Conservation (phyloP, 306 rosid genomes). For the Canavalia gladiata region DNA sequence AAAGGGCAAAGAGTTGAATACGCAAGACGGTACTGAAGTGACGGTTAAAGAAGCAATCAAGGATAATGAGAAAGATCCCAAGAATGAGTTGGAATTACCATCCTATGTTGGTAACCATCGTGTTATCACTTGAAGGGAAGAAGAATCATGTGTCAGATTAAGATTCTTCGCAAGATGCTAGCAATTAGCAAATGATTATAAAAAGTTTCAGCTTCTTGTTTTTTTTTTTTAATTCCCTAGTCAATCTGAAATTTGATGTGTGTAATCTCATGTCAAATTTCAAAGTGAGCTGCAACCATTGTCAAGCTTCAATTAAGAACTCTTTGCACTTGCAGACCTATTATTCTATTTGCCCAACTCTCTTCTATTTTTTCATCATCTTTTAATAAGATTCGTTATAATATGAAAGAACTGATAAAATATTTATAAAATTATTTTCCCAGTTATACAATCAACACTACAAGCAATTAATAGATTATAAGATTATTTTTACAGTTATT, state of each 20-base stretch:
- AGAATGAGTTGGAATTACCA: conserved; percentile 52
- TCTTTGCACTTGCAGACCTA: neutral
- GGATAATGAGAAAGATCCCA: conserved; percentile 22
- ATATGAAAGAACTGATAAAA: neutral
- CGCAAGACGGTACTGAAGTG: neutral
- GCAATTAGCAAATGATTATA: neutral
- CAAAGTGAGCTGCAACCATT: neutral
- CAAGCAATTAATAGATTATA: too few species aligned
- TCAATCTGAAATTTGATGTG: neutral
- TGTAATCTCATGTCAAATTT: conserved; percentile 7
- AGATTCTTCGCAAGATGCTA: conserved; percentile 2
- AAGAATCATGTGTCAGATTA: neutral
- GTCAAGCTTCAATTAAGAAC: neutral
- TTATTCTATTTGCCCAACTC: neutral
- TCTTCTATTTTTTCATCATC: neutral
- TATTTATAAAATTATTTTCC: too few species aligned
- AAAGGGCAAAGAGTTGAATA: conserved; percentile 64
- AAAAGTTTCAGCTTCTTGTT: neutral
- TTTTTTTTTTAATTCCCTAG: neutral
- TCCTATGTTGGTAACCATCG: conserved; percentile 29
- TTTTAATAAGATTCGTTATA: neutral
- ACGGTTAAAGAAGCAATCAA: neutral
- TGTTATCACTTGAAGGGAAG: neutral
- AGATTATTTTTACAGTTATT: too few species aligned
- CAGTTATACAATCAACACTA: too few species aligned